Base-by-base conservation (phyloP, 352 stramenopile genomes). In the Saprolegnia parasitica region DNA sequence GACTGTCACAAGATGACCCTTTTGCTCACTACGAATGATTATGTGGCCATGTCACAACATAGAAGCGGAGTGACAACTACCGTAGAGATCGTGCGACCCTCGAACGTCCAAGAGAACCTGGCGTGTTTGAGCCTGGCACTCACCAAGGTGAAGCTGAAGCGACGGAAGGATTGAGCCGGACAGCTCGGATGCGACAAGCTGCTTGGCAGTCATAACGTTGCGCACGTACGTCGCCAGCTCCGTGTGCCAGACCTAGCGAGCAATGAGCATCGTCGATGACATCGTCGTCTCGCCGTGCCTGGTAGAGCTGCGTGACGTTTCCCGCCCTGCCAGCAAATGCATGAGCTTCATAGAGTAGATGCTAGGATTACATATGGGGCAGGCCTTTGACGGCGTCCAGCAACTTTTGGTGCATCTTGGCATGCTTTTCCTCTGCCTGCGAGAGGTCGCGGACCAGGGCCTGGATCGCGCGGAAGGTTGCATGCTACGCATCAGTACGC, bases 341-440 rank as follows among this genome's bases (percentile, higher is more conserved):
- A 5, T 35, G 29, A 35, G 29, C 29, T 35, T 35, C 29, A 6
- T 35, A 35, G 29, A 2, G 29, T 5, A 8, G 21, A 56, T 56
- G 18, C 21, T 26, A 42, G 24, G 16, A 37, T 18, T 67, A 67
- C 58, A 56, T 56, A 24, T 67, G 20, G 10, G 58, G 40, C 20
- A 67, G 15, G 58, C 23, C 11, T 26, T 67, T 40, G 20, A 56
- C n/a, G 15, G 40, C 50, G 21, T 70, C 50, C 20, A 61, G 32
- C 8, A 70, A 42, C 63, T 70, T 70, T 70, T 60, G 49, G 37
- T 63, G 39, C n/a, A 26, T 35, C 24, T 70, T 70, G 1, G 46
- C 49, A 63, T 70, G 63, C 63, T 61, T 60, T 10, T 70, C 63
- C 55, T 70, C 63, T 0, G 39, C 39, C 5, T 24, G 26, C 18